A percentile compares a stretch with the other conserved stretches of the same genome.
These are phyloP conservation scores for Erigeron canadensis DNA, from an alignment of 129 eudicot species.

Conservation along the genomic window DNA sequence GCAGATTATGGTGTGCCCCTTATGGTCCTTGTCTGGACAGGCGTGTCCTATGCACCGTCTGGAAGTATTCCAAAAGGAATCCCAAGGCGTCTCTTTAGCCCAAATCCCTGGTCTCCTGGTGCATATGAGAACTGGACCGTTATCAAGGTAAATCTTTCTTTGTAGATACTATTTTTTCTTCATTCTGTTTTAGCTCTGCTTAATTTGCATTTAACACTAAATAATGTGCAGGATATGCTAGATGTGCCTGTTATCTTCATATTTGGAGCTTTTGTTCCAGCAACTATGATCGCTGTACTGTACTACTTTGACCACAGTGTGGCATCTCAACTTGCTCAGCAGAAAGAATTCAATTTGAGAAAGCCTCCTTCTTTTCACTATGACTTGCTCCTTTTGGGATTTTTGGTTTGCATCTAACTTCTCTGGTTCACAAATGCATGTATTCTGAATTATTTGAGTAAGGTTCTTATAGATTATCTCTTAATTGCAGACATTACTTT, in stretches of 20 bases:
- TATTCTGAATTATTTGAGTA: not conserved
- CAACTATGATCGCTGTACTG: conserved; percentile 95
- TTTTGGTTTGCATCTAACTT: conserved; percentile 51
- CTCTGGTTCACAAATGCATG: not conserved
- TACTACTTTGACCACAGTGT: conserved; percentile 99
- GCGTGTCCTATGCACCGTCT: conserved; percentile 76
- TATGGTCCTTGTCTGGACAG: conserved; percentile 95
- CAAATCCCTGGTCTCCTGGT: conserved; percentile 98
- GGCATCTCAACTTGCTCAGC: conserved; percentile 96
- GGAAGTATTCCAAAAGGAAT: conserved; percentile 76
- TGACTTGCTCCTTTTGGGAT: conserved; percentile 88
- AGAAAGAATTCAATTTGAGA: conserved; percentile 85
- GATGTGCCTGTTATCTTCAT: conserved; percentile 79
- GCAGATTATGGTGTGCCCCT: conserved; percentile 99
- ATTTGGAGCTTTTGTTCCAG: conserved; percentile 93
- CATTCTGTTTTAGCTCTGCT: not conserved
- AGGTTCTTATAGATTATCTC: conserved; percentile 3
- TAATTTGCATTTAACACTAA: not conserved
- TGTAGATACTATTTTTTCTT: not conserved
- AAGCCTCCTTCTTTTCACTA: conserved; percentile 94
- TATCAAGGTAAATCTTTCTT: conserved; percentile 45
- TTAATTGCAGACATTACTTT: conserved; percentile 66
- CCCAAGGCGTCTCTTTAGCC: conserved; percentile 90
- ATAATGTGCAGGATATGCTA: conserved; percentile 74
- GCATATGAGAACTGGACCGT: conserved; percentile 96